Evolutionary conservation across 371 early-diverging fungal species (phyloP), one percentile per base, ranked within the genome.

Genomic region (Funneliformis caledonium): DNA sequence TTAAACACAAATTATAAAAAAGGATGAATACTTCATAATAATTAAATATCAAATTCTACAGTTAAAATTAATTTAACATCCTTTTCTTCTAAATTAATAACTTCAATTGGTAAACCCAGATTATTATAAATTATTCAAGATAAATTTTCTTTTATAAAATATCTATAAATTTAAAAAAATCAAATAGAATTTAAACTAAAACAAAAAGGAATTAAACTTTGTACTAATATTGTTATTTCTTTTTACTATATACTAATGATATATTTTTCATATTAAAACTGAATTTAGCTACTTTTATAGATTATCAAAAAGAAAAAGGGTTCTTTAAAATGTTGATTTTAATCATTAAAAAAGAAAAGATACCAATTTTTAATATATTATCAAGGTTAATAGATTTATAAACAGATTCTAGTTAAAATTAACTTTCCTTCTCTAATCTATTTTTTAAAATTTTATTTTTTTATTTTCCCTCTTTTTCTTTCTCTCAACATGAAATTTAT

Each of bases 71-170:
- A 90, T 70, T 81, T 85, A 22, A 86, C 85, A 16, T 84, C 82
- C n/a, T 88, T 75, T 72, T 91, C 88, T 72, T 86, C 76, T 43
- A 84, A 85, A 80, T 88, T 88, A n/a, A 81, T 81, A 31, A 92
- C 85, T 72, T 88, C 87, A 77, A 89, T 89, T 68, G 85, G 84
- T 14, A 92, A 84, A 8, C 79, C 33, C 2, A 91, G 92, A 77
- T 92, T 92, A 82, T 91, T 90, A 82, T 91, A 92, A 76, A 88
- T 88, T 76, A 92, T 87, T 70, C 90, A 85, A 33, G 92, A 91
- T 82, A 92, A 83, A 72, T 86, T 88, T 76, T 91, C 89, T 56
- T 88, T 87, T 45, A 88, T 83, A 77, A 92, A 92, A 81, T 91
- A 88, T 87, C 92, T 92, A 31, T 43, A 22, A 43, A 48, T n/a